Base-by-base conservation (phyloP, 345 rosid species). In the Stellera chamaejasme region DNA sequence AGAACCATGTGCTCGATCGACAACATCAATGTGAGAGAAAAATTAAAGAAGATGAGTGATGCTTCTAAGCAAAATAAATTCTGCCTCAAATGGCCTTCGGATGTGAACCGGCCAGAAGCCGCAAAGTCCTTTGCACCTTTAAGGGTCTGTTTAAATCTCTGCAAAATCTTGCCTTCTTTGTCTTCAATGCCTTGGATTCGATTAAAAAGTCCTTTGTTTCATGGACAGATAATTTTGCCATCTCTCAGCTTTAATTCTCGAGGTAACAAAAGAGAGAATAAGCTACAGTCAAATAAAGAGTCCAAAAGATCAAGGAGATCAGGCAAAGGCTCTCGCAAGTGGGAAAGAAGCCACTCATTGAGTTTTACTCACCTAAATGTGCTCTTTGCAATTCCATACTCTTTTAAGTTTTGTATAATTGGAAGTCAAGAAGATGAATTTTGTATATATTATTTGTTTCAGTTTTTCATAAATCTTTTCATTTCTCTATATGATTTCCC, bases 301-400 rank as follows among this genome's bases (percentile, higher is more conserved):
- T 32, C 66, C 64, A n/a, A 73, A 45, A 48, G 91, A 81, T 72
- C 96, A 89, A 70, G 96, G 84, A 45, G 97, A 87, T 13, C 75
- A 84, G 36, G 96, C 99, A 8, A 65, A 77, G 1, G 99, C 96
- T 0, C 70, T 89, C 62, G 91, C 94, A 1, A 78, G 81, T 63
- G 66, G 71, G 72, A 93, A 93, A 69, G 84, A 77, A 13, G 91
- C 91, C 5, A 89, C 91, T 84, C 11, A 70, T 93, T 28, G 99
- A 93, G 62, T 93, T 93, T 59, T 93, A 89, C 80, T 93, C 97
- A 0, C 88, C 96, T 10, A 89, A 84, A 74, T 89, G 99, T 70
- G 77, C 75, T 66, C 79, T 93, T 26, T 93, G 97, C 65, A 84
- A 80, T 48, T 93, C 99, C 1, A 59, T 89, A 51, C 76, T 88